Conservation (phyloP, 495 filamentous ascomycete species). For the Podospora bellae-mahoneyi region DNA sequence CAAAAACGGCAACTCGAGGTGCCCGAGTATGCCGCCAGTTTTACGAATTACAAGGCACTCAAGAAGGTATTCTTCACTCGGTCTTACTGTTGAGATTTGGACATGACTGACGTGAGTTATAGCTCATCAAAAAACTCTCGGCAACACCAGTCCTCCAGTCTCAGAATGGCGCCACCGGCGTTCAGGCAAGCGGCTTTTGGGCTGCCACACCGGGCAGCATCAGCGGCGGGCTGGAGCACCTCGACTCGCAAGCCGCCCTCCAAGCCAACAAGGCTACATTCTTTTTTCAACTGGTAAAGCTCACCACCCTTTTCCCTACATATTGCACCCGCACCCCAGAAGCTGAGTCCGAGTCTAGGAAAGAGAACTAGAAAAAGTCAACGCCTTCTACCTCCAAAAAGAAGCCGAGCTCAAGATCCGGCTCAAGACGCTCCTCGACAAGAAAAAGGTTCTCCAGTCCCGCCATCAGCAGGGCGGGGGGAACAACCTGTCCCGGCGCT, state of each 20-base stretch:
- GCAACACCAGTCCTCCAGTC: constrained; percentile 79
- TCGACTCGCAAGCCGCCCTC: constrained; percentile 81
- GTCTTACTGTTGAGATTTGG: constrained; percentile 2
- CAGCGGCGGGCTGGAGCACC: constrained; percentile 12
- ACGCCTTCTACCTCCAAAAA: constrained; percentile 95
- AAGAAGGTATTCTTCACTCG: constrained; percentile 70
- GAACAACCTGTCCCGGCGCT: constrained; percentile 60
- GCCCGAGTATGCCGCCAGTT: constrained; percentile 97
- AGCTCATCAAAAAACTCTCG: constrained; percentile 98
- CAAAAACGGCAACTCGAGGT: constrained; percentile 98
- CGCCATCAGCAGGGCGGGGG: constrained; percentile 38
- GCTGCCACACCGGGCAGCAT: not conserved
- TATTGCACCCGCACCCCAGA: constrained; percentile 20
- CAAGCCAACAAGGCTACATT: constrained; percentile 98
- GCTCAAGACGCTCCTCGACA: constrained; percentile 85
- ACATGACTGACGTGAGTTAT: constrained; percentile 20
- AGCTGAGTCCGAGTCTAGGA: constrained; percentile 54
- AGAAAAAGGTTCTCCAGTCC: constrained; percentile 83
- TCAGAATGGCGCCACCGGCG: constrained; percentile 55
- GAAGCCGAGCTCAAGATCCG: constrained; percentile 97
- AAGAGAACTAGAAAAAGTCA: constrained; percentile 96
- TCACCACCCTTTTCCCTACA: not conserved
- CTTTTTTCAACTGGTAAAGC: constrained; percentile 88
- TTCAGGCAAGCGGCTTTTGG: not conserved
- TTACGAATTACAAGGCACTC: constrained; percentile 98